Evolutionary conservation across 164 flowering plant species (phyloP).

Genomic region (Dillenia suffruticosa): DNA sequence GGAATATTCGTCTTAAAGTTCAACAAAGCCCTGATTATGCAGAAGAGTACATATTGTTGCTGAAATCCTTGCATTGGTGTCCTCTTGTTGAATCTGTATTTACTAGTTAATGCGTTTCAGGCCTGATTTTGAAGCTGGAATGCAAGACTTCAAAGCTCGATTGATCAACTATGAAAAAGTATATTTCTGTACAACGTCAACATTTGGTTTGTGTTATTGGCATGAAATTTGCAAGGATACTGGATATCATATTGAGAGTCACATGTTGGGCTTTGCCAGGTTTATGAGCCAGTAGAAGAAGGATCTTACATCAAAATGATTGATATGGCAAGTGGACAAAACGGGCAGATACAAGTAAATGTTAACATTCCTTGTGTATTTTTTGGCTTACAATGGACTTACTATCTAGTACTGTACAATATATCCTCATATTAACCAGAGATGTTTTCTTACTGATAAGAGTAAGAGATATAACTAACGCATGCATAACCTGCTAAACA

Average conservation of each 20-base stretch:
- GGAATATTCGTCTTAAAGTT: conserved; percentile 92
- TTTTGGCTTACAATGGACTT: too few species aligned
- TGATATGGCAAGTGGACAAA: conserved; percentile 94
- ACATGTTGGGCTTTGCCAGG: conserved; percentile 33
- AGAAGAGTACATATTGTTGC: conserved; percentile 61
- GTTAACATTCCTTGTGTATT: conserved; percentile 1
- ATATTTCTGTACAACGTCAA: background rate
- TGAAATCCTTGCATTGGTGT: conserved; percentile 1
- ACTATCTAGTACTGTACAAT: too few species aligned
- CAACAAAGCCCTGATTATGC: conserved; percentile 99
- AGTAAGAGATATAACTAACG: too few species aligned
- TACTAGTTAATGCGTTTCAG: conserved; percentile 33
- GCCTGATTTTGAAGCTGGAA: conserved; percentile 92
- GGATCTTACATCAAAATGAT: conserved; percentile 99
- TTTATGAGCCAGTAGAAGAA: conserved; percentile 98
- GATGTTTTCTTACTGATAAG: too few species aligned
- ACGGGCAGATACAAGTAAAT: conserved; percentile 96
- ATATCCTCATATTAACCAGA: too few species aligned
- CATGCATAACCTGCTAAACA: too few species aligned
- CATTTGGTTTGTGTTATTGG: conserved; percentile 5
- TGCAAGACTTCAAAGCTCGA: conserved; percentile 71
- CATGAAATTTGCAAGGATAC: background rate
- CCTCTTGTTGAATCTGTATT: background rate
- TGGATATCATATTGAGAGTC: conserved; percentile 2
- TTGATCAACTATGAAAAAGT: conserved; percentile 87